phyloP scores from a whole-genome alignment of 1,139 yeast species.

The Yamadazyma spencermartinsiae region DNA sequence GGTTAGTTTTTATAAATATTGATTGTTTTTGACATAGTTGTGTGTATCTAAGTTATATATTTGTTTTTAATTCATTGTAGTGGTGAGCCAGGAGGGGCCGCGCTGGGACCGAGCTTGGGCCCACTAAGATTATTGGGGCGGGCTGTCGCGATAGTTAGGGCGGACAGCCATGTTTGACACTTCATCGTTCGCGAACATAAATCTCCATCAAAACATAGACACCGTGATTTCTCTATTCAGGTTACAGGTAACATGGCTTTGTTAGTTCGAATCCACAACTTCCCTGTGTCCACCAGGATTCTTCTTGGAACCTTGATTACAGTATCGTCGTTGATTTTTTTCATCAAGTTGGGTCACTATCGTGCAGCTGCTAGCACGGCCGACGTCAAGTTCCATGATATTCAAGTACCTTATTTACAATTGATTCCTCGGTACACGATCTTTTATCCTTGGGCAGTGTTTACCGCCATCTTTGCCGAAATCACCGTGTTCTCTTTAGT shows the following conservation, averaged over 20 bases:
- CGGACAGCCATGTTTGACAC: no score
- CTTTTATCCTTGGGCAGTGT: conserved; percentile 73
- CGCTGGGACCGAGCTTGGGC: no score
- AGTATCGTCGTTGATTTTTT: conserved; percentile 27
- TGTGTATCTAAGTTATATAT: conserved; percentile 1
- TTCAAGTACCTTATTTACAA: conserved; percentile 63
- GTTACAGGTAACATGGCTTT: conserved; percentile 12
- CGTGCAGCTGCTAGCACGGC: conserved; percentile 27
- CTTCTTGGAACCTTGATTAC: conserved; percentile 26
- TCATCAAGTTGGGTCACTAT: conserved; percentile 33
- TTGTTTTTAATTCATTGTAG: conserved; percentile 1
- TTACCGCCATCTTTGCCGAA: conserved; percentile 74
- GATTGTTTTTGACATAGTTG: background rate
- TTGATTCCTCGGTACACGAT: conserved; percentile 66
- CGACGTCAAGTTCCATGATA: conserved; percentile 29
- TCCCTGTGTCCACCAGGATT: conserved; percentile 31
- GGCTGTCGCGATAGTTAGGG: no score
- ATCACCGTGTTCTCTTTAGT: conserved; percentile 51
- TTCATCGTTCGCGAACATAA: no score
- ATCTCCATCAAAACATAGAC: no score
- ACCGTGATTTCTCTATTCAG: no score
- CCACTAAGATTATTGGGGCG: no score
- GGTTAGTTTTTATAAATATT: conserved; percentile 2
- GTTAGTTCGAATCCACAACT: conserved; percentile 14
- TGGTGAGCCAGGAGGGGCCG: no score